Conservation (phyloP, 2,329 filamentous ascomycete species). For the Cadophora gregata region DNA sequence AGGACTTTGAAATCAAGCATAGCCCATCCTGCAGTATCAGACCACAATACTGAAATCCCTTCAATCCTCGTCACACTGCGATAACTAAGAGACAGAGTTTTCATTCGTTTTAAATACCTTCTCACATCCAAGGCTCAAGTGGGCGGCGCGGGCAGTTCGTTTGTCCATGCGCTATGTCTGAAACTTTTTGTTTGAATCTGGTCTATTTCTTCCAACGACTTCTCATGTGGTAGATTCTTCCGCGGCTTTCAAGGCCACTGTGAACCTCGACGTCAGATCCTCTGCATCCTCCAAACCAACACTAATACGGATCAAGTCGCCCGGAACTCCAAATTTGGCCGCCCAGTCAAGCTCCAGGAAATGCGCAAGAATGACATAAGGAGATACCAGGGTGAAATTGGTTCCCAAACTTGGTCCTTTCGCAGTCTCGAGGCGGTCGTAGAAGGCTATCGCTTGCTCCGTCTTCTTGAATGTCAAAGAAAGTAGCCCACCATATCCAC, state of each 20-base stretch:
- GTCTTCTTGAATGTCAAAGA: slow-evolving; percentile 79
- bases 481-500: slow-evolving; percentile 89
- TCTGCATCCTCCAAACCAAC: slow-evolving; percentile 84
- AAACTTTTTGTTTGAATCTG: not conserved
- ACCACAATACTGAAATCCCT: no score
- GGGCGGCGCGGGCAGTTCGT: not conserved
- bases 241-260: slow-evolving; percentile 70
- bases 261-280: slow-evolving; percentile 68
- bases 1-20: no score
- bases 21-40: no score
- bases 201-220: not conserved
- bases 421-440: slow-evolving; percentile 82
- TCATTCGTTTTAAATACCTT: not conserved
- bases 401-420: slow-evolving; percentile 96
- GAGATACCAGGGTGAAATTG: slow-evolving; percentile 92
- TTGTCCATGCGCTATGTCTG: not conserved
- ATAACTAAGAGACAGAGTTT: not conserved
- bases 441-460: slow-evolving; percentile 79
- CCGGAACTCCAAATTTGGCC: slow-evolving; percentile 78
- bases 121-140: not conserved
- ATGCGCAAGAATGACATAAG: slow-evolving; percentile 91
- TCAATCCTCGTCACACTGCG: not conserved
- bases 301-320: slow-evolving; percentile 82
- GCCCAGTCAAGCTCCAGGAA: slow-evolving; percentile 94
- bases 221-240: slow-evolving; percentile 29